Conservation (phyloP, 2,329 filamentous ascomycete species). For the Fusarium paranaense region DNA sequence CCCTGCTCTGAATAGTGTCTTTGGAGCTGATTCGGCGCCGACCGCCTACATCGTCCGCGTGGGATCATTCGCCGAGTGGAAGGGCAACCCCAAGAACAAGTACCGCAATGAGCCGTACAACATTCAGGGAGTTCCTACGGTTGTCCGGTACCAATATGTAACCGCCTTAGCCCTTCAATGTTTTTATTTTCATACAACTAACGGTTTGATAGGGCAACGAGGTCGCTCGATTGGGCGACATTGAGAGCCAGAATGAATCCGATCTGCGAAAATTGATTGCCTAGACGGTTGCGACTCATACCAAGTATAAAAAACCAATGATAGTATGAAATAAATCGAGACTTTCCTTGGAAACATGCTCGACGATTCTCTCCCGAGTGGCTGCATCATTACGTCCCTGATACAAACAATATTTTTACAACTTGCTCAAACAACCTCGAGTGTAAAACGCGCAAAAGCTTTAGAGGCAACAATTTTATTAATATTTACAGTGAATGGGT, state of each 20-base stretch:
- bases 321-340: not conserved
- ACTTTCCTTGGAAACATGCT: not conserved
- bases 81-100: slow-evolving; percentile 40
- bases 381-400: not conserved
- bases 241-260: slow-evolving; percentile 45
- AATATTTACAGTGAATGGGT: not conserved
- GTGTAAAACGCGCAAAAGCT: not conserved
- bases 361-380: not conserved
- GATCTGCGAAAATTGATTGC: slow-evolving; percentile 37
- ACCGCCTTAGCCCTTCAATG: not conserved
- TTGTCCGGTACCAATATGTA: slow-evolving; percentile 44
- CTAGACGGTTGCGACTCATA: not conserved
- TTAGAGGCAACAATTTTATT: not conserved
- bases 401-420: not conserved
- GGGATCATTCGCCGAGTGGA: slow-evolving; percentile 41
- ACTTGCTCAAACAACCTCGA: not conserved
- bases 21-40: slow-evolving; percentile 38
- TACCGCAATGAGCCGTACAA: slow-evolving; percentile 42
- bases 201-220: slow-evolving; percentile 36
- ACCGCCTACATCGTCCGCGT: slow-evolving; percentile 44
- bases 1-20: slow-evolving; percentile 40
- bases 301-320: not conserved
- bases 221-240: slow-evolving; percentile 40
- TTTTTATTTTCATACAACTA: not conserved
- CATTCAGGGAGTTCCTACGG: slow-evolving; percentile 43